These are phyloP conservation scores for Paraphoma sp. DNA, from an alignment of 2,329 filamentous ascomycete species.

Conservation along the genomic window DNA sequence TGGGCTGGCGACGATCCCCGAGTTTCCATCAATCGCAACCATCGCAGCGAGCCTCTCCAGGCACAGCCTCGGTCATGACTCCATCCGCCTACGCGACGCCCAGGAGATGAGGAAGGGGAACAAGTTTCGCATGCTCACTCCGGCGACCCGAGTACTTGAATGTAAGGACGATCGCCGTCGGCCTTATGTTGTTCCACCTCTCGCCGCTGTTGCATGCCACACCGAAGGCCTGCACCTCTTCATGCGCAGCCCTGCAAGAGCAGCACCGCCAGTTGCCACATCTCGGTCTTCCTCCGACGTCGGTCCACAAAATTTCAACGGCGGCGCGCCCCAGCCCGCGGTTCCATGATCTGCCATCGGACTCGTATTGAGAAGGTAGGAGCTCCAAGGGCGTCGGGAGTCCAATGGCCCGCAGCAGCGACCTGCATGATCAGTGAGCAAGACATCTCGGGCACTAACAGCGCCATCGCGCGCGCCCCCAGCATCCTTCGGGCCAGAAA, in stretches of 20 bases:
- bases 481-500: constrained; percentile 32
- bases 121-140: constrained; percentile 7
- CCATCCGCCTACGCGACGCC: constrained; percentile 4
- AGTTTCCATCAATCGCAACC: constrained; percentile 11
- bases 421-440: constrained; percentile 18
- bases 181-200: constrained; percentile 25
- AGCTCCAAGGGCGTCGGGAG: not conserved
- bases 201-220: constrained; percentile 16
- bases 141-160: constrained; percentile 5
- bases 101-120: constrained; percentile 7
- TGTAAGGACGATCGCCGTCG: constrained; percentile 11
- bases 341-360: constrained; percentile 25
- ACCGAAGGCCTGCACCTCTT: constrained; percentile 5
- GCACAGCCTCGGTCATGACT: constrained; percentile 2
- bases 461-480: constrained; percentile 30
- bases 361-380: constrained; percentile 20
- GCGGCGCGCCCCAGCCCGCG: constrained; percentile 24
- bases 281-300: constrained; percentile 14
- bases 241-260: constrained; percentile 5
- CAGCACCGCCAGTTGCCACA: constrained; percentile 13
- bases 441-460: constrained; percentile 35
- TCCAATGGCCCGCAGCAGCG: constrained; percentile 10
- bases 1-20: not conserved
- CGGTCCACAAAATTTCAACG: constrained; percentile 1
- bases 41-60: not conserved